Conservation (phyloP, 208 protist species). For the Endotrypanum monterogeii region DNA sequence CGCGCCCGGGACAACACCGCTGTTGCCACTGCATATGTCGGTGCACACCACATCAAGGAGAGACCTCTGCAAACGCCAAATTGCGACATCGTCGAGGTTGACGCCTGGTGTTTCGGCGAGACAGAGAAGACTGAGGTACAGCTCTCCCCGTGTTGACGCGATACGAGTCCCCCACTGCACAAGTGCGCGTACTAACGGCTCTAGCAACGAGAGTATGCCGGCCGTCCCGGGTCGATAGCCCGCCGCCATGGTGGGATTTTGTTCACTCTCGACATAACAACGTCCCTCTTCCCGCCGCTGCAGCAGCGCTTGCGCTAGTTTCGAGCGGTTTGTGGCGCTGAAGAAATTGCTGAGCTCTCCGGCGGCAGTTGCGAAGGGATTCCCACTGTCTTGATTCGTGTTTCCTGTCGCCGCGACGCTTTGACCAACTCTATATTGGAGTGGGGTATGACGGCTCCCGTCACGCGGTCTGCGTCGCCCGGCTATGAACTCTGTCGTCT, state of each 20-base stretch:
- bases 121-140: conserved; percentile 57
- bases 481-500: background rate
- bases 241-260: background rate
- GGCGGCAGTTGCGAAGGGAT: conserved; percentile 27
- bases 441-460: background rate
- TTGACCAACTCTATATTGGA: background rate
- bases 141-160: conserved; percentile 43
- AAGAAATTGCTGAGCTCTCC: conserved; percentile 34
- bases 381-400: background rate
- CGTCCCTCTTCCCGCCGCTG: conserved; percentile 10
- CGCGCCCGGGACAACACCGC: background rate
- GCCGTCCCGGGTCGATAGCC: background rate
- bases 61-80: conserved; percentile 60
- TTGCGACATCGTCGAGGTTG: conserved; percentile 61
- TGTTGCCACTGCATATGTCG: conserved; percentile 39
- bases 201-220: conserved; percentile 31
- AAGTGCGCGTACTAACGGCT: conserved; percentile 51
- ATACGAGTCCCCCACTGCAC: conserved; percentile 62
- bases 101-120: conserved; percentile 64
- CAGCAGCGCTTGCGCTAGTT: conserved; percentile 26
- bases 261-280: background rate
- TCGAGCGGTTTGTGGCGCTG: conserved; percentile 18
- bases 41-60: conserved; percentile 62
- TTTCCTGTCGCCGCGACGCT: background rate
- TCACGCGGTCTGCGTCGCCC: conserved; percentile 25